Evolutionary conservation across 1,284 basidiomycete genomes (phyloP).

Genomic region (Ceratobasidium sp.): DNA sequence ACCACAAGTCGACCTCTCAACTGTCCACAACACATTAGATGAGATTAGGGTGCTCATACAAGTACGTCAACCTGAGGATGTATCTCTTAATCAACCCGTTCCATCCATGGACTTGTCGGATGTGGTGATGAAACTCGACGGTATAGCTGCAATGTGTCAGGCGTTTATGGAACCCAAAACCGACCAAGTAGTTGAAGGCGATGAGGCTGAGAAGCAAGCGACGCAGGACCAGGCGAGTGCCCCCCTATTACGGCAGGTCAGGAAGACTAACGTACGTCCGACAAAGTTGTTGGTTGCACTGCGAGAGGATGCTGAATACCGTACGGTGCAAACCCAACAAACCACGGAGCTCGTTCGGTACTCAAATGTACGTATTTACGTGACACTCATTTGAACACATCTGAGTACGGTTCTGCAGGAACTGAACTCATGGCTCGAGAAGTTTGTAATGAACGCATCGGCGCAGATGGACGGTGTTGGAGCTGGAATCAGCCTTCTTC

Average conservation of each 20-base stretch:
- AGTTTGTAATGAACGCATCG: slow-evolving; percentile 76
- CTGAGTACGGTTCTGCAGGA: slow-evolving; percentile 48
- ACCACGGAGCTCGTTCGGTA: slow-evolving; percentile 26
- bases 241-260: not conserved
- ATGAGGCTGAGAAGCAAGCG: slow-evolving; percentile 7
- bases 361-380: slow-evolving; percentile 11
- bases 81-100: not conserved
- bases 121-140: slow-evolving; percentile 25
- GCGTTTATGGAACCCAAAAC: slow-evolving; percentile 8
- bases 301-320: slow-evolving; percentile 23
- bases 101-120: slow-evolving; percentile 13
- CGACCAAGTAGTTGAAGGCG: not conserved
- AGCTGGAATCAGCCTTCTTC: slow-evolving; percentile 62
- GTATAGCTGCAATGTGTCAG: slow-evolving; percentile 29
- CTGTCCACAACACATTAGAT: not conserved
- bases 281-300: slow-evolving; percentile 15
- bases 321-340: slow-evolving; percentile 16
- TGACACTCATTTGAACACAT: not conserved
- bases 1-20: not conserved
- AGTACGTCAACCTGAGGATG: not conserved
- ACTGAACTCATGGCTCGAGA: slow-evolving; percentile 69
- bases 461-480: slow-evolving; percentile 70
- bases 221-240: slow-evolving; percentile 4
- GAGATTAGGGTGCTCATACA: not conserved
- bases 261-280: not conserved